Percentiles rank a stretch among this genome's conserved stretches.
Conservation (phyloP, 2,329 filamentous ascomycete species). For the Pyricularia sp. region DNA sequence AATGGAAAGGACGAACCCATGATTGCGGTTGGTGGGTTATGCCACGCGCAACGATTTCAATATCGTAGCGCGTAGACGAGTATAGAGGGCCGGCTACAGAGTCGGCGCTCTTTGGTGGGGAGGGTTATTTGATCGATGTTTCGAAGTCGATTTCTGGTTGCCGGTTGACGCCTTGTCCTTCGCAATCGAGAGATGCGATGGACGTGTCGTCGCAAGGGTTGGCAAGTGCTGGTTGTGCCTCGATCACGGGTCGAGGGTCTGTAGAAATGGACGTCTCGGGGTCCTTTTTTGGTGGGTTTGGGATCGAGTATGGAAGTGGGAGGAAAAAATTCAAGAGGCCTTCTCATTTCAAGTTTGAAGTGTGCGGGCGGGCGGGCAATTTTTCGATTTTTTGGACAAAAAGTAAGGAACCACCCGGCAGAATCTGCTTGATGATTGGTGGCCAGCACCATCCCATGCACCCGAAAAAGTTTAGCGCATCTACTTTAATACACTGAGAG, state of each 20-base stretch:
- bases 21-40: conserved; percentile 19
- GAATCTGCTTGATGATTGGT: background rate
- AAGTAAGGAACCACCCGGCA: conserved; percentile 6
- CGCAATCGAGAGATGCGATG: background rate
- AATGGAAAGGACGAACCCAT: conserved; percentile 17
- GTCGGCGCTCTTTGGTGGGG: background rate
- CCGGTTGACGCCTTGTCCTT: background rate
- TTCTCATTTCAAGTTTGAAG: conserved; percentile 1
- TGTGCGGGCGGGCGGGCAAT: conserved; percentile 4
- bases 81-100: conserved; percentile 4
- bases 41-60: conserved; percentile 18
- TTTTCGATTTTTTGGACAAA: conserved; percentile 4
- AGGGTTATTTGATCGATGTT: background rate
- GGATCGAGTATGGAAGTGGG: conserved; percentile 1
- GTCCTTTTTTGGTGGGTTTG: background rate
- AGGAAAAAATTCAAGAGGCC: conserved; percentile 5
- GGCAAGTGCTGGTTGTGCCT: background rate
- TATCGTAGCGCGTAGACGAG: conserved; percentile 18
- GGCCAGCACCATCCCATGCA: background rate
- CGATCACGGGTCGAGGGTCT: background rate
- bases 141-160: background rate
- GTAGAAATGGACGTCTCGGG: background rate
- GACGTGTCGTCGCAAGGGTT: background rate
- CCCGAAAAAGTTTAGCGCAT: background rate
- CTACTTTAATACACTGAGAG: background rate